Conservation (phyloP, 345 rosid genomes). For the Eucalyptus cloeziana region DNA sequence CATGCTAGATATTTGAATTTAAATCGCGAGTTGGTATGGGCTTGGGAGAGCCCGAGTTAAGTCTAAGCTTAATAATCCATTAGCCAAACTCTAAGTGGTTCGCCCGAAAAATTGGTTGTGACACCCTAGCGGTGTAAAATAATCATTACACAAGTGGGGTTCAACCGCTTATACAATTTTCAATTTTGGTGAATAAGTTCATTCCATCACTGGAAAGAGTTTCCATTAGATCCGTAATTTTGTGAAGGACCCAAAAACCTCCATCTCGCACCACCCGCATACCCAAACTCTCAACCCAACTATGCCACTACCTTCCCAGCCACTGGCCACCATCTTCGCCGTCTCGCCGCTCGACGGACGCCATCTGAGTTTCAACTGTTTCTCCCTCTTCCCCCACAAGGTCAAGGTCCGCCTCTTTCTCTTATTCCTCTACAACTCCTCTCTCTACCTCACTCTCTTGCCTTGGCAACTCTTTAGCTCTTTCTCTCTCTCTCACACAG, state of each 20-base stretch:
- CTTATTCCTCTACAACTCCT: background rate
- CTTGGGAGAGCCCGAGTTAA: too few relatives aligned
- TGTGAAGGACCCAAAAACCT: background rate
- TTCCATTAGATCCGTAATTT: background rate
- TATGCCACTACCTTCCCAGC: background rate
- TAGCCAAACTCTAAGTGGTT: too few relatives aligned
- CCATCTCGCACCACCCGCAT: background rate
- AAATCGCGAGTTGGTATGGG: too few relatives aligned
- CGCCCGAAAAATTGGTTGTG: too few relatives aligned
- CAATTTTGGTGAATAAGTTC: background rate
- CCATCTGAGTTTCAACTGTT: background rate
- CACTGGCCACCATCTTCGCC: background rate
- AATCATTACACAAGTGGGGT: background rate
- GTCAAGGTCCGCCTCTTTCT: background rate
- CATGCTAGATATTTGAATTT: too few relatives aligned
- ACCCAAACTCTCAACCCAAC: background rate
- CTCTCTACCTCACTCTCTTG: background rate
- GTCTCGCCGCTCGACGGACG: background rate
- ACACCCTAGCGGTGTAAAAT: background rate
- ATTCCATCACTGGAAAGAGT: background rate
- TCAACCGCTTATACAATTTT: background rate
- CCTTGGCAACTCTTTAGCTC: background rate
- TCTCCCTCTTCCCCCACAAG: background rate
- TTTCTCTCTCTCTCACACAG: background rate
- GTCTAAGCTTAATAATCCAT: too few relatives aligned